These are phyloP conservation scores for Canavalia gladiata DNA, from an alignment of 306 rosid species.

Conservation along the genomic window DNA sequence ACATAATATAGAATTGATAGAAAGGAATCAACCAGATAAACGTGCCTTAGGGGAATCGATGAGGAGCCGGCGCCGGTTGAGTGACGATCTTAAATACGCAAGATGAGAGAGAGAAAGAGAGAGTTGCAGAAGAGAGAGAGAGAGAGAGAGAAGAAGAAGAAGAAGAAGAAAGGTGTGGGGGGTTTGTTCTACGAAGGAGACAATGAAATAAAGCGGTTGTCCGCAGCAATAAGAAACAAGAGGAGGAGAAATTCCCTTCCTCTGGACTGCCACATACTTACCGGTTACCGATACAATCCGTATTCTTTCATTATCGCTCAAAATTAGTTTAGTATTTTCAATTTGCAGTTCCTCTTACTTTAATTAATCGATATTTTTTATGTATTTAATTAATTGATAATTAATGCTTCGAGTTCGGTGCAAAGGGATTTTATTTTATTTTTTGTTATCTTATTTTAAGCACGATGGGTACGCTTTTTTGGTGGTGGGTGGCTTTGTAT, in stretches of 20 bases:
- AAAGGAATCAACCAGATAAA: slow-evolving; percentile 32
- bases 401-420: slow-evolving; percentile 5
- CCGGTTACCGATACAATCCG: slow-evolving; percentile 65
- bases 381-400: background rate
- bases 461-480: background rate
- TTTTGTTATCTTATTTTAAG: background rate
- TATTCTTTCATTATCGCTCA: background rate
- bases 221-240: slow-evolving; percentile 50
- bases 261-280: slow-evolving; percentile 48
- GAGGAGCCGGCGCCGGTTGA: slow-evolving; percentile 46
- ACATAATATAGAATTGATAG: background rate
- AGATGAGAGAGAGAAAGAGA: slow-evolving; percentile 25
- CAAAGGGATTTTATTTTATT: background rate
- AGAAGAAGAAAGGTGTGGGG: slow-evolving; percentile 11
- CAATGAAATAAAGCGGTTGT: slow-evolving; percentile 65
- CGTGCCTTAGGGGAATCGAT: slow-evolving; percentile 52
- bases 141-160: background rate
- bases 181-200: slow-evolving; percentile 46
- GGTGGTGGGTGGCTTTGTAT: background rate
- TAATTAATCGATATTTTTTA: background rate
- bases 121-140: slow-evolving; percentile 29
- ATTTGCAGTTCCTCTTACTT: background rate
- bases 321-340: background rate
- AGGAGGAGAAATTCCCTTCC: slow-evolving; percentile 56
- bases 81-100: slow-evolving; percentile 48